Evolutionary conservation across 306 rosid species (phyloP), one percentile per base, ranked within the genome.

Genomic region (Lupinus albus): DNA sequence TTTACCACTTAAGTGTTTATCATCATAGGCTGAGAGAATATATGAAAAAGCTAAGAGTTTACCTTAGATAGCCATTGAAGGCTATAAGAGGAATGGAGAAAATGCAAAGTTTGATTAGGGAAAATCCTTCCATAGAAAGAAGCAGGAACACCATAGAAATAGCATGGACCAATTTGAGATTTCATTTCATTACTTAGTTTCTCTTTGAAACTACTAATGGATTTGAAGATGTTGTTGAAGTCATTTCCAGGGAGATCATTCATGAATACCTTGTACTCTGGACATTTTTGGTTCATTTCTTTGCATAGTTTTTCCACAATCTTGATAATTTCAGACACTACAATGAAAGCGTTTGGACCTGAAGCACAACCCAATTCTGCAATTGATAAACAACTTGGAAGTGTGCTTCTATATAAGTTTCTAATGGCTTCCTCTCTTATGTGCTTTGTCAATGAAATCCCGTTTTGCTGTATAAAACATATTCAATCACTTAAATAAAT

Each of bases 301-400:
- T 1, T 32, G 4, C 81, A 62, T 39, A 86, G 70, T 11, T 66
- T 62, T 36, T 84, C 84, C 41, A 79, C 83, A 0, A 7, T 2
- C 7, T 79, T 75, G 54, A 86, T 70, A 7, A 66, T 7, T 21
- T 84, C 78, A 11, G 79, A 74, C 2, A 72, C 80, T 0, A 69
- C 74, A 11, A 77, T 41, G 0, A 84, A 48, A 16, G 89, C 78
- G 77, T 87, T 84, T 14, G 89, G 84, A 53, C 92, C 92, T 0
- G 81, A 81, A 49, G 92, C 75, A 8, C 92, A 86, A 25, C 92
- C 92, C 61, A 86, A 44, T 28, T 86, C 92, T 1, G 92, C 92
- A 5, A 84, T 86, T 13, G 59, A 71, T n/a, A 86, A 18, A 49
- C 58, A 76, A 48, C 2, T 63, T 0, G 79, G 63, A 3, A 50